These are phyloP conservation scores for Spathaspora boniae DNA, from an alignment of 805 yeast genomes.

Conservation along the genomic window DNA sequence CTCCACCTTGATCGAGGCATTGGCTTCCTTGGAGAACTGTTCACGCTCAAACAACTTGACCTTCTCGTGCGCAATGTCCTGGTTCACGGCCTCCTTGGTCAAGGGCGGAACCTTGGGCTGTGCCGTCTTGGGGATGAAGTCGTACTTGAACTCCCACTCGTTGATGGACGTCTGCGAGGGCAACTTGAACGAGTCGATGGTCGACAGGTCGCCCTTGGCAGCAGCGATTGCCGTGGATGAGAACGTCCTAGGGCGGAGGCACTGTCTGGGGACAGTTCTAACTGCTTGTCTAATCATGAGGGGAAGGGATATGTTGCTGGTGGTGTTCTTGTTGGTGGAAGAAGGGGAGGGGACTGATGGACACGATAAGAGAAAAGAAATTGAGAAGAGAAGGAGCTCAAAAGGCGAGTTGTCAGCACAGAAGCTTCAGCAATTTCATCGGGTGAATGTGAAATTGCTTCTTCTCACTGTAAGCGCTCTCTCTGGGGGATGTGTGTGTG, in stretches of 20 bases:
- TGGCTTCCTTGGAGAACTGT: constrained; percentile 29
- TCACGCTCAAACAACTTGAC: constrained; percentile 36
- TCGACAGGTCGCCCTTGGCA: constrained; percentile 56
- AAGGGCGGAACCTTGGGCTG: constrained; percentile 44
- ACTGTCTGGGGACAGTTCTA: too few relatives aligned
- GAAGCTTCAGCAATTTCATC: too few relatives aligned
- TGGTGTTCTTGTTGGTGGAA: too few relatives aligned
- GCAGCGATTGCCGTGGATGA: background rate
- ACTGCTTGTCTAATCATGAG: background rate
- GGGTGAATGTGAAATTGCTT: too few relatives aligned
- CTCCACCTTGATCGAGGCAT: constrained; percentile 40
- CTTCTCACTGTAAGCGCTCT: too few relatives aligned
- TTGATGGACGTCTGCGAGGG: constrained; percentile 45
- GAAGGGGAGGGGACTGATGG: too few relatives aligned
- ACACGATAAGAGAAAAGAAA: too few relatives aligned
- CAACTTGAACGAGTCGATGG: constrained; percentile 53
- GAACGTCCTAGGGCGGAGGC: constrained; percentile 1
- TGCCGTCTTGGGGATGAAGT: constrained; percentile 38
- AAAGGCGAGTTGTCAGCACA: too few relatives aligned
- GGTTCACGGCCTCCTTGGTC: constrained; percentile 46
- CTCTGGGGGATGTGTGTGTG: too few relatives aligned
- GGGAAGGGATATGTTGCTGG: too few relatives aligned
- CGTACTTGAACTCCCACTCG: constrained; percentile 50
- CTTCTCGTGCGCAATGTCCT: constrained; percentile 45
- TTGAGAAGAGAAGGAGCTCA: too few relatives aligned